A percentile compares a stretch with the other conserved stretches of the same genome.
These are phyloP conservation scores for Panicum hallii DNA, from an alignment of 202 grass and related monocot species.

Conservation along the genomic window DNA sequence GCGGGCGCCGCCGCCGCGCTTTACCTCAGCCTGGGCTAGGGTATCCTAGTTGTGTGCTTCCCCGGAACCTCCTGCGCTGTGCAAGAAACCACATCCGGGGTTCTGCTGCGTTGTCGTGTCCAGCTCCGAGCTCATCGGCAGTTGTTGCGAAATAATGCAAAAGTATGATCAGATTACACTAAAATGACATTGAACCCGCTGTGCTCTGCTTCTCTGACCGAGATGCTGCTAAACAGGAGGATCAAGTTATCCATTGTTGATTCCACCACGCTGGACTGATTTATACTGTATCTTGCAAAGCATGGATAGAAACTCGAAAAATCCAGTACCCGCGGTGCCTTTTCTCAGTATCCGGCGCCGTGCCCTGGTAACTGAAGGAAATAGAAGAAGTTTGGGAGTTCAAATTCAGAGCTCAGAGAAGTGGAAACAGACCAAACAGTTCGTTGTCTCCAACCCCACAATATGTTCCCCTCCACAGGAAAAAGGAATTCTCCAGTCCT, in stretches of 20 bases:
- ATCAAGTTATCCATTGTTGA: not conserved
- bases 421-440: not conserved
- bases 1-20: slow-evolving; percentile 64
- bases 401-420: not conserved
- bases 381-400: not conserved
- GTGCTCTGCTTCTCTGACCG: not conserved
- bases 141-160: not conserved
- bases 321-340: not conserved
- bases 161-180: not conserved
- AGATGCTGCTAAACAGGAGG: not conserved
- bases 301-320: not conserved
- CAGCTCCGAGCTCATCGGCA: not conserved
- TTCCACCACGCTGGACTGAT: not conserved
- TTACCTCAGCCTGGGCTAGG: slow-evolving; percentile 72
- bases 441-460: not conserved
- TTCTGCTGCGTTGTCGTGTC: not conserved
- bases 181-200: not conserved
- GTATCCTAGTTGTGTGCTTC: not conserved
- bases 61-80: not conserved
- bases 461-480: not conserved
- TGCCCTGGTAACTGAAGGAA: not conserved
- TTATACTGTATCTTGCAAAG: not conserved
- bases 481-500: not conserved
- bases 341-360: not conserved
- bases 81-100: not conserved